These are phyloP conservation scores for Besnoitia besnoiti DNA, from an alignment of 169 alveolate species.

Conservation along the genomic window DNA sequence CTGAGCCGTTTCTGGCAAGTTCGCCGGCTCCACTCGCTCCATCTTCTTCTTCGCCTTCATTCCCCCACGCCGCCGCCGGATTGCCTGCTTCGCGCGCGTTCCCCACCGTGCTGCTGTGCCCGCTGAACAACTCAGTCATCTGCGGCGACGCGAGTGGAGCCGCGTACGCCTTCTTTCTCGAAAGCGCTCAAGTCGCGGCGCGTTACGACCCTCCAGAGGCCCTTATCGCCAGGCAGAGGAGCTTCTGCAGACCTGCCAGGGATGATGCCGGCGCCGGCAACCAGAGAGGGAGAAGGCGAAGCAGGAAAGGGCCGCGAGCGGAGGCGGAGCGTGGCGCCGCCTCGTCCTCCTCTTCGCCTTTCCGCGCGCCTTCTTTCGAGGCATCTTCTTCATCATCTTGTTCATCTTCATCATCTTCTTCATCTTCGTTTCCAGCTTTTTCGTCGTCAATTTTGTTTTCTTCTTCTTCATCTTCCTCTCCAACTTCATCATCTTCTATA, in stretches of 20 bases:
- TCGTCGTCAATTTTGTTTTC: background rate
- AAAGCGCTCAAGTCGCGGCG: background rate
- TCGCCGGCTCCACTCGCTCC: background rate
- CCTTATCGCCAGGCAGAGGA: background rate
- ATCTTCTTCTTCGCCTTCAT: background rate
- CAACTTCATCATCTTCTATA: background rate
- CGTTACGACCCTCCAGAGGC: background rate
- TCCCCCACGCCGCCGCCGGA: too few relatives aligned
- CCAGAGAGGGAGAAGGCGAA: background rate
- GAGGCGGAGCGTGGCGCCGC: background rate
- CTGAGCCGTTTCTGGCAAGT: too few relatives aligned
- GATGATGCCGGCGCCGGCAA: background rate
- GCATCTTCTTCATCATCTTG: background rate
- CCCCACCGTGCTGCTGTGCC: background rate
- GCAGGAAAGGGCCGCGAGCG: background rate
- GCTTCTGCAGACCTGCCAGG: background rate
- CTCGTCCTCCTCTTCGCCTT: background rate
- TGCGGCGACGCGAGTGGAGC: background rate
- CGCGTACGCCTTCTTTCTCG: constrained; percentile 12
- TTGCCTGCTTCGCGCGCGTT: background rate
- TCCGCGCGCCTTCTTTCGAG: too few relatives aligned
- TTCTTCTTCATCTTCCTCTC: background rate
- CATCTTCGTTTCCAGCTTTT: background rate
- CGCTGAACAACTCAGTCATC: constrained; percentile 4
- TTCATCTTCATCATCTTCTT: background rate